phyloP scores from a whole-genome alignment of 441 rosid species.

The Jatropha podagrica region DNA sequence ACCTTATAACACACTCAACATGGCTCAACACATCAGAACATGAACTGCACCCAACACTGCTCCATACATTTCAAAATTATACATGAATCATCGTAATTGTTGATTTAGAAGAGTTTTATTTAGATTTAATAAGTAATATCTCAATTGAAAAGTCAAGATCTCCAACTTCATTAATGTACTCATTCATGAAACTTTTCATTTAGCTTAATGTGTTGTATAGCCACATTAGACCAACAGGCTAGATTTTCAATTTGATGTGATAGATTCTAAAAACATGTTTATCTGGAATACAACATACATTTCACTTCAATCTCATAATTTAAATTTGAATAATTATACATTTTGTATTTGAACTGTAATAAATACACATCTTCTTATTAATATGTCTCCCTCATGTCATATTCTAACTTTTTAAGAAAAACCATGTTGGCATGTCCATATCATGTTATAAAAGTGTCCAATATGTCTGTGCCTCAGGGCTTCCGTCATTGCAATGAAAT shows the following conservation, averaged over 20 bases:
- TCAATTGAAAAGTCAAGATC: neutral
- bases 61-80: neutral
- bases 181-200: neutral
- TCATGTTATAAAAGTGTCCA: neutral
- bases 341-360: neutral
- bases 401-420: neutral
- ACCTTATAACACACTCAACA: neutral
- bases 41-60: neutral
- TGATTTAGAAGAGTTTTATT: neutral
- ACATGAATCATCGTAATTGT: neutral
- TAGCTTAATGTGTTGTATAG: neutral
- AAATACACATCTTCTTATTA: neutral
- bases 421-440: neutral
- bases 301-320: neutral
- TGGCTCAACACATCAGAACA: neutral
- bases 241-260: neutral
- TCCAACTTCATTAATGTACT: neutral
- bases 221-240: neutral
- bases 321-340: neutral
- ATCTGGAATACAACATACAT: neutral
- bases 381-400: neutral
- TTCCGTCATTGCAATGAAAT: neutral
- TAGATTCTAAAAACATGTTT: neutral
- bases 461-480: neutral
- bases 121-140: neutral